A percentile compares a stretch with the other conserved stretches of the same genome.
phyloP scores from a whole-genome alignment of 164 flowering plant species.

The grape (Vitis vinifera) region ASM3070453v1 NC_081813.1:6265501-6266000 shows the following conservation, averaged over 20 bases:
- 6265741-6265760: too few species aligned
- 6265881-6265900: constrained; percentile 53
- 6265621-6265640: not conserved
- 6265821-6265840: constrained; percentile 38
- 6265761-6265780: too few species aligned
- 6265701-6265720: too few species aligned
- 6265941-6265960: not conserved
- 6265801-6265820: not conserved
- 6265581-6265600: not conserved
- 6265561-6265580: too few species aligned
- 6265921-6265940: constrained; percentile 37
- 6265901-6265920: constrained; percentile 97
- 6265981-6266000: constrained; percentile 5
- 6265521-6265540: constrained; percentile 53
- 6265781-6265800: not conserved
- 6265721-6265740: too few species aligned
- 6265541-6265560: not conserved
- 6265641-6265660: too few species aligned
- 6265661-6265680: too few species aligned
- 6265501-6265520: constrained; percentile 47
- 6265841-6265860: constrained; percentile 94
- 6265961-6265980: not conserved
- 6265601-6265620: not conserved
- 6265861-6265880: constrained; percentile 68
- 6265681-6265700: too few species aligned